These are phyloP conservation scores for Phytophthora sp. DNA, from an alignment of 352 stramenopile species.

Conservation along the genomic window DNA sequence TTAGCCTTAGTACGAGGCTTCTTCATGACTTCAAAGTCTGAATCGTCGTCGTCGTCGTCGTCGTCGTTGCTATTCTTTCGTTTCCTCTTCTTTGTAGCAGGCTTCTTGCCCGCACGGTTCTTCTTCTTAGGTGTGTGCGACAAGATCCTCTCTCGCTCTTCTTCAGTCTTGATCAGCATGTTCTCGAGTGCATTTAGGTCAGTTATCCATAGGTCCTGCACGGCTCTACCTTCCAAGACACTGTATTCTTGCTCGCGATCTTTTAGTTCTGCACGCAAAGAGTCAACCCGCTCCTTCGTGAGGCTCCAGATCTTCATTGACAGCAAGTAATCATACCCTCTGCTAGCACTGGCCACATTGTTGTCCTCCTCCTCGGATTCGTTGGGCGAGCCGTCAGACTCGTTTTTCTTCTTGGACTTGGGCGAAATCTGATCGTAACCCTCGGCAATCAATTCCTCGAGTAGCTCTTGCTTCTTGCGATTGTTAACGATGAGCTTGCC, in stretches of 20 bases:
- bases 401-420: slow-evolving; percentile 55
- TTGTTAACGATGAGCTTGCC: slow-evolving; percentile 94
- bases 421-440: slow-evolving; percentile 88
- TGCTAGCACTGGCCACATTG: slow-evolving; percentile 36
- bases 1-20: slow-evolving; percentile 26
- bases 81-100: slow-evolving; percentile 50
- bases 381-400: slow-evolving; percentile 47
- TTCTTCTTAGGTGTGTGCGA: slow-evolving; percentile 69
- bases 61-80: slow-evolving; percentile 52
- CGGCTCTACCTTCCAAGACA: slow-evolving; percentile 76
- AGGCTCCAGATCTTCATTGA: slow-evolving; percentile 95
- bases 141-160: slow-evolving; percentile 55
- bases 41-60: slow-evolving; percentile 64
- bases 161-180: slow-evolving; percentile 72
- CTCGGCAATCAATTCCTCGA: slow-evolving; percentile 85
- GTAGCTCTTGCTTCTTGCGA: slow-evolving; percentile 93
- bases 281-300: slow-evolving; percentile 94
- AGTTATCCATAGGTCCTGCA: slow-evolving; percentile 92
- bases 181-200: slow-evolving; percentile 93
- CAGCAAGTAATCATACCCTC: slow-evolving; percentile 95
- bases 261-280: slow-evolving; percentile 88
- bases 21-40: slow-evolving; percentile 62
- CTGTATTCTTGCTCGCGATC: slow-evolving; percentile 88
- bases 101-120: slow-evolving; percentile 43
- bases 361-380: slow-evolving; percentile 65